phyloP scores from a whole-genome alignment of 2,329 filamentous ascomycete genomes.

The Cylindrodendrum hubeiense region DNA sequence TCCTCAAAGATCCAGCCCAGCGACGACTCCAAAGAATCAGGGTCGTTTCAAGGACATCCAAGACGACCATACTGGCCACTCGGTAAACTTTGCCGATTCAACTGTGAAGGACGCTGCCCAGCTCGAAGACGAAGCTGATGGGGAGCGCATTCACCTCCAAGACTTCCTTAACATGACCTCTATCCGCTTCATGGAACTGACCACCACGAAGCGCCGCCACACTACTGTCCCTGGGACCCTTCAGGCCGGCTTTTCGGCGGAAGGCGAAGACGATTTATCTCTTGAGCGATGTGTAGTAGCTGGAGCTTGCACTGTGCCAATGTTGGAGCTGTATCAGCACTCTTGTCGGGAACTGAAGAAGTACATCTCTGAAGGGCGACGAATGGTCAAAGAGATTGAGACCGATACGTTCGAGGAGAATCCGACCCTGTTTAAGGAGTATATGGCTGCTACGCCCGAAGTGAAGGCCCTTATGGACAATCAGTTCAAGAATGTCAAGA shows the following conservation, averaged over 20 bases:
- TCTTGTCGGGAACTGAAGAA: conserved; percentile 96
- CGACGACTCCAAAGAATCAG: conserved; percentile 68
- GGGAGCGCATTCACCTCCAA: conserved; percentile 81
- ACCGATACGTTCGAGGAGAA: conserved; percentile 90
- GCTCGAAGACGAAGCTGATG: conserved; percentile 62
- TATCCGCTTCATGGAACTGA: conserved; percentile 98
- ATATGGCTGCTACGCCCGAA: conserved; percentile 85
- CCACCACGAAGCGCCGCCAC: conserved; percentile 92
- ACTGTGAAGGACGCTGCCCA: conserved; percentile 56
- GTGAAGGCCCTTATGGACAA: conserved; percentile 92
- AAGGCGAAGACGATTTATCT: conserved; percentile 64
- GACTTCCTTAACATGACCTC: conserved; percentile 96
- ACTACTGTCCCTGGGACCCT: conserved; percentile 74
- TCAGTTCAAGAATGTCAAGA: conserved; percentile 98
- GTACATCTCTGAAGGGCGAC: conserved; percentile 93
- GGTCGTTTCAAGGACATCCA: conserved; percentile 67
- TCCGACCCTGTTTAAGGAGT: conserved; percentile 91
- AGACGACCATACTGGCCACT: conserved; percentile 60
- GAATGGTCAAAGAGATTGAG: conserved; percentile 92
- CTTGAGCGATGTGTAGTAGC: conserved; percentile 87
- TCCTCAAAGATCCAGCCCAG: conserved; percentile 58
- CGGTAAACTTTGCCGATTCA: conserved; percentile 59
- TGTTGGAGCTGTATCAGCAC: conserved; percentile 95
- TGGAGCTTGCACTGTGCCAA: conserved; percentile 90
- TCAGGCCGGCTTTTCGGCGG: conserved; percentile 55